Evolutionary conservation across 116 monocot species (phyloP).

Genomic region (Thalassia testudinum): DNA sequence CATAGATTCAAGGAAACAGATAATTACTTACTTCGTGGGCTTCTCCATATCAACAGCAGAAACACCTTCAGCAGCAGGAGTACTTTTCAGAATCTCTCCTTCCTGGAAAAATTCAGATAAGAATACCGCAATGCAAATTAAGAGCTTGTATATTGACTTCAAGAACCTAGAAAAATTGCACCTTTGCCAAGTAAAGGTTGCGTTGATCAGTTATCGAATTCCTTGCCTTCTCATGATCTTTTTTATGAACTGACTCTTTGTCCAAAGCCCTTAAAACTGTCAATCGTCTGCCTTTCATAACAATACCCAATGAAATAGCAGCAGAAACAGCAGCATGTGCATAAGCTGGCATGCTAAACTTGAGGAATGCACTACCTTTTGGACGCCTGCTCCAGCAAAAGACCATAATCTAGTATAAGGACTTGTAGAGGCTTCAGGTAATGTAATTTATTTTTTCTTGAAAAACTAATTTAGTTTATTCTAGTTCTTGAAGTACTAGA

Average conservation of each 20-base stretch:
- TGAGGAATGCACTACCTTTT: conserved; percentile 80
- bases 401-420: background rate
- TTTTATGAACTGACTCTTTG: conserved; percentile 66
- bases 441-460: background rate
- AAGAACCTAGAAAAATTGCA: conserved; percentile 2
- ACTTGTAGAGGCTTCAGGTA: background rate
- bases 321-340: conserved; percentile 72
- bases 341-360: conserved; percentile 32
- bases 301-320: conserved; percentile 58
- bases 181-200: conserved; percentile 82
- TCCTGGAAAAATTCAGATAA: background rate
- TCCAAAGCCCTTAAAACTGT: conserved; percentile 68
- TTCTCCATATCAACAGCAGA: conserved; percentile 82
- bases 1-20: too few relatives aligned
- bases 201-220: conserved; percentile 61
- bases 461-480: too few relatives aligned
- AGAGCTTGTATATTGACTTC: background rate
- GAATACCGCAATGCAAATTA: background rate
- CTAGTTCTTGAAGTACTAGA: too few relatives aligned
- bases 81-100: conserved; percentile 9
- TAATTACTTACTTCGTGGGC: conserved; percentile 44
- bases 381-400: conserved; percentile 45
- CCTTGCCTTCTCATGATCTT: conserved; percentile 43
- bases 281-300: conserved; percentile 59
- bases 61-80: conserved; percentile 83